phyloP scores from a whole-genome alignment of 2,329 filamentous ascomycete species.

The Calonectria leucothoes region DNA sequence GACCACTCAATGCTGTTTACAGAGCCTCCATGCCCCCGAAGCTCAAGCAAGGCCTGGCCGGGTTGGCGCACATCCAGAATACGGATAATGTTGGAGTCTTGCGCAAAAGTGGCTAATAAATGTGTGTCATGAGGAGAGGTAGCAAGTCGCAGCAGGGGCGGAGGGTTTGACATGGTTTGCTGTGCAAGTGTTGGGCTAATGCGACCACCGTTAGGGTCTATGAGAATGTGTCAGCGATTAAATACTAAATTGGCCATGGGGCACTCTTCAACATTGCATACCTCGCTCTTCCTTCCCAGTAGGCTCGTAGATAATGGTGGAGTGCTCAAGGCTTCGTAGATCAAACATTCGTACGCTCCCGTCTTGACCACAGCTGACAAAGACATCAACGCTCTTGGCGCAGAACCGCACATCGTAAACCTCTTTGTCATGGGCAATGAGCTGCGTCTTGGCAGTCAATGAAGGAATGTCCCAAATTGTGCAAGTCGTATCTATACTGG shows the following conservation, averaged over 20 bases:
- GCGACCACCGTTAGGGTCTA: slow-evolving; percentile 68
- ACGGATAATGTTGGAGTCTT: slow-evolving; percentile 91
- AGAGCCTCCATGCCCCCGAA: slow-evolving; percentile 86
- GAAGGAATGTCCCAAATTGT: slow-evolving; percentile 99
- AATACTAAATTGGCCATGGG: neutral
- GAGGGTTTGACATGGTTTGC: slow-evolving; percentile 81
- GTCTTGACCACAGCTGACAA: slow-evolving; percentile 97
- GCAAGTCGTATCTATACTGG: slow-evolving; percentile 98
- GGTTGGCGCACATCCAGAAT: slow-evolving; percentile 97
- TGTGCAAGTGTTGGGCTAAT: slow-evolving; percentile 81
- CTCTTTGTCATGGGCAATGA: slow-evolving; percentile 99
- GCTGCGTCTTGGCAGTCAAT: slow-evolving; percentile 95
- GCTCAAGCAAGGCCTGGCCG: slow-evolving; percentile 91
- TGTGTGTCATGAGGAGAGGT: slow-evolving; percentile 97
- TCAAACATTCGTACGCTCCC: slow-evolving; percentile 99
- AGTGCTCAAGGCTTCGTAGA: slow-evolving; percentile 93
- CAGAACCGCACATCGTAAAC: slow-evolving; percentile 99
- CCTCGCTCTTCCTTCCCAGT: slow-evolving; percentile 85
- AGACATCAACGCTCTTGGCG: slow-evolving; percentile 97
- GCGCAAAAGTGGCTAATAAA: slow-evolving; percentile 95
- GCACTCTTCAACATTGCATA: slow-evolving; percentile 50
- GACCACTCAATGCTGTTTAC: slow-evolving; percentile 98
- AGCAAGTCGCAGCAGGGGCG: slow-evolving; percentile 82
- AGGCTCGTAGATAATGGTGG: slow-evolving; percentile 98
- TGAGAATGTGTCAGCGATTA: slow-evolving; percentile 31